phyloP scores from a whole-genome alignment of 2,329 filamentous ascomycete genomes.

The Fusarium pseudonygamai region DNA sequence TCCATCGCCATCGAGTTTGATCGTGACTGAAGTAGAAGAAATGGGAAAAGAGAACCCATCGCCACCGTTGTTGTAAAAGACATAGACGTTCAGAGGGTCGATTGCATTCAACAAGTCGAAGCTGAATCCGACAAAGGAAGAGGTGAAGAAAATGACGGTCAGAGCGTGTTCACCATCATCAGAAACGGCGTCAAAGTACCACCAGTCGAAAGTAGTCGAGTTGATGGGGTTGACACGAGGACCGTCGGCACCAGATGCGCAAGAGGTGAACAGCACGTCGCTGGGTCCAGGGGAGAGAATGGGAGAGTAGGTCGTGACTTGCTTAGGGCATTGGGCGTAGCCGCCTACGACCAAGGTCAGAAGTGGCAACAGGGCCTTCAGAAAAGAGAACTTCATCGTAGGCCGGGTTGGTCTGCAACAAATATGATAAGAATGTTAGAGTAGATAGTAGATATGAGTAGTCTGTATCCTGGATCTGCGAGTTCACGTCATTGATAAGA shows the following conservation, averaged over 20 bases:
- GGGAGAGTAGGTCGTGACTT: neutral
- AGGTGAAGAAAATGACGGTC: neutral
- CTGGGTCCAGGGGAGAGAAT: neutral
- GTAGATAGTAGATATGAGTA: neutral
- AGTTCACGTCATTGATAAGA: neutral
- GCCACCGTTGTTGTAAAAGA: neutral
- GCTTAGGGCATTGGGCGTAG: neutral
- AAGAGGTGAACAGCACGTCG: neutral
- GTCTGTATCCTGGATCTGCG: accelerated
- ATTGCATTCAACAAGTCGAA: neutral
- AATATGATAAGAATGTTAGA: too few relatives aligned
- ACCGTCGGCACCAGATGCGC: neutral
- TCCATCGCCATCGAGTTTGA: neutral
- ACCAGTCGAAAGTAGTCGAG: neutral
- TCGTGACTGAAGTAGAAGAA: neutral
- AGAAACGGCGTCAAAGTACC: neutral
- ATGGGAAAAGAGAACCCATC: neutral
- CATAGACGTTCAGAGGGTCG: neutral
- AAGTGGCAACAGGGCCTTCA: neutral
- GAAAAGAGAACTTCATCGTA: neutral
- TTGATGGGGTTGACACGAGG: neutral
- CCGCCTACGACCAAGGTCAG: neutral
- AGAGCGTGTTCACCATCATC: neutral
- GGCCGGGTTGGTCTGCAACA: neutral
- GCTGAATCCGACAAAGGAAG: neutral